Evolutionary conservation across 305 asterid species (phyloP).

Genomic region (Rubia balearica): DNA sequence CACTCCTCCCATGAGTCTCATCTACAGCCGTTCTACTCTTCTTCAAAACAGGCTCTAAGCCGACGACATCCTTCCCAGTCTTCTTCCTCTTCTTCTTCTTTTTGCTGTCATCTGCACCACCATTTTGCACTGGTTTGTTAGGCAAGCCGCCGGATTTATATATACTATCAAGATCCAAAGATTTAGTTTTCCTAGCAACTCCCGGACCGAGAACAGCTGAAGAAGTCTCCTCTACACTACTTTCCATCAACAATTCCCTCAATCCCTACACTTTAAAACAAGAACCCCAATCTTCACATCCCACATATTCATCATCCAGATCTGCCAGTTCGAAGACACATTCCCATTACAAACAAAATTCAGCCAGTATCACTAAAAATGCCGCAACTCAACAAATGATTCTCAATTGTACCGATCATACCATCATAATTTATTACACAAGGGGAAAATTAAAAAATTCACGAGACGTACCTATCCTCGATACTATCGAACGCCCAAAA

Average conservation of each 20-base stretch:
- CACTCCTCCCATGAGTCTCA: slow-evolving; percentile 26
- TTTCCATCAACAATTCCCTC: slow-evolving; percentile 78
- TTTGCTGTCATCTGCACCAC: slow-evolving; percentile 23
- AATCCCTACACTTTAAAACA: slow-evolving; percentile 42
- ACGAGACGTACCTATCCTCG: slow-evolving; percentile 42
- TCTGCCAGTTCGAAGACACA: slow-evolving; percentile 52
- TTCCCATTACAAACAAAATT: slow-evolving; percentile 24
- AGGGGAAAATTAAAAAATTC: slow-evolving; percentile 14
- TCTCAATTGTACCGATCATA: slow-evolving; percentile 29
- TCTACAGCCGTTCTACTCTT: slow-evolving; percentile 41
- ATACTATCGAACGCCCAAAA: slow-evolving; percentile 32
- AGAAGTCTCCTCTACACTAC: slow-evolving; percentile 45
- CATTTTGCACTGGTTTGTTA: slow-evolving; percentile 34
- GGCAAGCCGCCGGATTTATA: slow-evolving; percentile 43
- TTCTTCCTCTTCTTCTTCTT: slow-evolving; percentile 53
- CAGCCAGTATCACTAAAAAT: slow-evolving; percentile 11
- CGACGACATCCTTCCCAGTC: slow-evolving; percentile 46
- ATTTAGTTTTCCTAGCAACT: slow-evolving; percentile 63
- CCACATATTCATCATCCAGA: slow-evolving; percentile 46
- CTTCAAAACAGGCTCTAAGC: slow-evolving; percentile 49
- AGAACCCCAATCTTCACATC: slow-evolving; percentile 39
- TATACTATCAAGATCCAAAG: slow-evolving; percentile 80
- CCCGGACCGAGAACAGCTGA: slow-evolving; percentile 40
- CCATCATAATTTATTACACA: slow-evolving; percentile 19
- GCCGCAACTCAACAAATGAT: slow-evolving; percentile 24